Conservation (phyloP, 116 monocot genomes). For the Papilionanthe hybrid region DNA sequence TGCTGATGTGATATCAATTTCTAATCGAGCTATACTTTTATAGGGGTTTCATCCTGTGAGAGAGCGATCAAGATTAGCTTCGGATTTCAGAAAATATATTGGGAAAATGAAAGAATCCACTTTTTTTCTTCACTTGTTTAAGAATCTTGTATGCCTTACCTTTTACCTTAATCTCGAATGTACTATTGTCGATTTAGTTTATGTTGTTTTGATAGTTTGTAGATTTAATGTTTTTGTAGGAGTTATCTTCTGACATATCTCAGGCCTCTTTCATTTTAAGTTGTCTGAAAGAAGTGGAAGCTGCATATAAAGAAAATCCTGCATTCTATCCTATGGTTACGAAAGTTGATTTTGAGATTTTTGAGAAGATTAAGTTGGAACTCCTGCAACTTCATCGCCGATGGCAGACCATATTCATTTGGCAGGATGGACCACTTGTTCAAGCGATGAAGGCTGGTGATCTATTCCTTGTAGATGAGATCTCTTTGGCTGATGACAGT, state of each 20-base stretch:
- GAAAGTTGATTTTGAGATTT: constrained; percentile 33
- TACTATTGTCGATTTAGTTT: background rate
- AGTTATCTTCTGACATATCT: constrained; percentile 58
- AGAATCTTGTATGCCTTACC: constrained; percentile 39
- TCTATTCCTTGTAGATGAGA: constrained; percentile 94
- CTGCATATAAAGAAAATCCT: constrained; percentile 11
- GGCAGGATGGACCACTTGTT: constrained; percentile 98
- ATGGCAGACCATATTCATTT: constrained; percentile 78
- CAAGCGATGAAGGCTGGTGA: constrained; percentile 93
- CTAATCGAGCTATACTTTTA: background rate
- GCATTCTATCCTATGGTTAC: constrained; percentile 23
- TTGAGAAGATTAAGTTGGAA: constrained; percentile 41
- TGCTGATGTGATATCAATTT: background rate
- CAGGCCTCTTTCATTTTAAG: constrained; percentile 44
- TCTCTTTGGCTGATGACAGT: constrained; percentile 97
- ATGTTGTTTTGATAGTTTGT: background rate
- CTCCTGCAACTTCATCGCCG: constrained; percentile 43
- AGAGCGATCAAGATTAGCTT: constrained; percentile 53
- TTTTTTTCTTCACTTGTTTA: constrained; percentile 26
- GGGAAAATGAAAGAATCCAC: constrained; percentile 35
- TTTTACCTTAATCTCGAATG: constrained; percentile 1
- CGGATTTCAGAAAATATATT: constrained; percentile 47
- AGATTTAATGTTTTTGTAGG: constrained; percentile 27
- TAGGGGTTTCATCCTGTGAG: constrained; percentile 90
- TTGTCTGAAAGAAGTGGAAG: constrained; percentile 31